Evolutionary conservation across 768 basidiomycete genomes (phyloP).

Genomic region (Pisolithus sp.): DNA sequence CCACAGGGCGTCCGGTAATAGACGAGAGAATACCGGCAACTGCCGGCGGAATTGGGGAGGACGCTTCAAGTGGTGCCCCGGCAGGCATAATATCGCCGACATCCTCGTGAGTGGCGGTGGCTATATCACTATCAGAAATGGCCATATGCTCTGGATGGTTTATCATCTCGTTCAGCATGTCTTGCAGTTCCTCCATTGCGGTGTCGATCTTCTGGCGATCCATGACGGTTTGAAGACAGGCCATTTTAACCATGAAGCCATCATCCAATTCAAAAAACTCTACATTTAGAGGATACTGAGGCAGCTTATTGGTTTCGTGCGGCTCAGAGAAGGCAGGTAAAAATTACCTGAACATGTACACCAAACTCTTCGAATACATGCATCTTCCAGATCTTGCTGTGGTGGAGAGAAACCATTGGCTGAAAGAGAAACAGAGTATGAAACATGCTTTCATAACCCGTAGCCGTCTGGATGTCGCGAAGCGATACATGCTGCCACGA

Average conservation of each 20-base stretch:
- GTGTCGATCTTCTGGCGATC: conserved; percentile 14
- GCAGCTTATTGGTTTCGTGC: background rate
- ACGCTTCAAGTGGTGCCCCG: background rate
- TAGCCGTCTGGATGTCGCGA: conserved; percentile 32
- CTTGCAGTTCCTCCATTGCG: conserved; percentile 14
- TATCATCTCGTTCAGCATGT: conserved; percentile 15
- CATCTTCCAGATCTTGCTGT: conserved; percentile 18
- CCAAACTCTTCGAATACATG: conserved; percentile 10
- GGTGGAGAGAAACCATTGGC: conserved; percentile 11
- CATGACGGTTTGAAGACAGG: conserved; percentile 29
- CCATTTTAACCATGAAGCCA: conserved; percentile 31
- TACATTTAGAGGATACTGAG: conserved; percentile 39
- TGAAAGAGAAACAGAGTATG: conserved; percentile 43
- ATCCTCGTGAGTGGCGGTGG: background rate
- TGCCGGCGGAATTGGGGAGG: conserved; percentile 4
- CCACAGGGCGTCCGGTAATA: conserved; percentile 21
- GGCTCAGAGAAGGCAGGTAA: conserved; percentile 1
- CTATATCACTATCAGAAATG: background rate
- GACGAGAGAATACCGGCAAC: conserved; percentile 9
- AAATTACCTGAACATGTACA: conserved; percentile 25
- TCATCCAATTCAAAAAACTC: conserved; percentile 31
- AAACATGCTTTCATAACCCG: conserved; percentile 29
- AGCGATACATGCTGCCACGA: conserved; percentile 43
- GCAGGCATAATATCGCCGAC: background rate
- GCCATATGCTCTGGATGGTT: conserved; percentile 13